These are phyloP conservation scores for Cryphonectria parasitica DNA, from an alignment of 2,329 filamentous ascomycete species.

Conservation along the genomic window DNA sequence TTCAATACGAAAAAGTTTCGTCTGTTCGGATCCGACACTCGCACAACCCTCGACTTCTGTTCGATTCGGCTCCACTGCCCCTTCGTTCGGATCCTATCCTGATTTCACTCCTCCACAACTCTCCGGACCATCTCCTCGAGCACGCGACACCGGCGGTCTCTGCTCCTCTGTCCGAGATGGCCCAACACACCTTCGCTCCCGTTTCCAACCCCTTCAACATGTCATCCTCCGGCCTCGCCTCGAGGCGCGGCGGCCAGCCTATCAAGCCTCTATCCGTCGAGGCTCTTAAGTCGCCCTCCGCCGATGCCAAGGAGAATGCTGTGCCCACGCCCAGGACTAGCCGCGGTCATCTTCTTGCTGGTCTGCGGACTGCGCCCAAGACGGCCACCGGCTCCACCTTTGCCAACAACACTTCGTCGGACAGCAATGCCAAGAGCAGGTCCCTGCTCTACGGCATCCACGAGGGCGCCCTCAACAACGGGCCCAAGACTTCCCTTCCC, in stretches of 20 bases:
- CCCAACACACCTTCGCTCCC: conserved; percentile 79
- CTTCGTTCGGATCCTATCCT: not conserved
- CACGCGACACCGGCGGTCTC: conserved; percentile 95
- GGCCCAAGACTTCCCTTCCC: conserved; percentile 63
- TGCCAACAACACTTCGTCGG: conserved; percentile 42
- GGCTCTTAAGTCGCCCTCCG: conserved; percentile 67
- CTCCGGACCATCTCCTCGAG: conserved; percentile 40
- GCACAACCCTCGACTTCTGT: not conserved
- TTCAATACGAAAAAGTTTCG: not conserved
- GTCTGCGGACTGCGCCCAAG: conserved; percentile 91
- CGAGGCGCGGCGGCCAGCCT: conserved; percentile 79
- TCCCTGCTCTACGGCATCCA: conserved; percentile 49
- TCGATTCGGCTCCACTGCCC: not conserved
- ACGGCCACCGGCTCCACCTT: conserved; percentile 74
- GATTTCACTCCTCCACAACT: conserved; percentile 1
- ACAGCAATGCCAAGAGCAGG: conserved; percentile 46
- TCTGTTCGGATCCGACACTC: conserved; percentile 3
- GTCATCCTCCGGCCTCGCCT: conserved; percentile 78
- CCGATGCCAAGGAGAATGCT: conserved; percentile 66
- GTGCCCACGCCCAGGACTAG: conserved; percentile 87
- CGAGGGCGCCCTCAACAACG: conserved; percentile 47
- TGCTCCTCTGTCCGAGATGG: conserved; percentile 80
- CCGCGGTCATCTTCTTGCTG: conserved; percentile 90
- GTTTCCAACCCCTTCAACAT: conserved; percentile 70
- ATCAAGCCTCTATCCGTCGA: conserved; percentile 89